These are phyloP conservation scores for Phytophthora pluvialis DNA, from an alignment of 352 stramenopile species.

Conservation along the genomic window DNA sequence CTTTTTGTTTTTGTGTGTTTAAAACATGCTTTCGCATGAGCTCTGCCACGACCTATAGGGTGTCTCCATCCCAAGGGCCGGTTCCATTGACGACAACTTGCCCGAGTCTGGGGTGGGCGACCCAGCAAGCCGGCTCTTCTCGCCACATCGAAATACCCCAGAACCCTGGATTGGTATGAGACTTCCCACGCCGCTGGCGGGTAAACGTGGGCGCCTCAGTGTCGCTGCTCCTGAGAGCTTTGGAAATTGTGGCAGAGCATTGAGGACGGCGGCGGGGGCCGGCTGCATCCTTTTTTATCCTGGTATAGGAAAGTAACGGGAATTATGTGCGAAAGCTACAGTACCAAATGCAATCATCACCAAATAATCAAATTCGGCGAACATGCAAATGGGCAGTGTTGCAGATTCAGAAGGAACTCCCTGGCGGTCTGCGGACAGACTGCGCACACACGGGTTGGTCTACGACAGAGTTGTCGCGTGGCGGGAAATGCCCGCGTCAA, in stretches of 20 bases:
- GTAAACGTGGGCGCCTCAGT: not conserved
- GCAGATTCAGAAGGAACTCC: not conserved
- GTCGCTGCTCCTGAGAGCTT: not conserved
- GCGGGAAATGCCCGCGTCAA: too few relatives aligned
- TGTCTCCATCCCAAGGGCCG: slow-evolving; percentile 1
- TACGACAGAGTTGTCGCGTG: too few relatives aligned
- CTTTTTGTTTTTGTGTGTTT: too few relatives aligned
- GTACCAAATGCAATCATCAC: slow-evolving; percentile 2
- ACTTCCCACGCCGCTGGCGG: not conserved
- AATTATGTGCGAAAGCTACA: not conserved
- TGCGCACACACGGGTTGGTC: not conserved
- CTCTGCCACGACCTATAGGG: not conserved
- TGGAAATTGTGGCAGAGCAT: too few relatives aligned
- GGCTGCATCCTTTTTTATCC: not conserved
- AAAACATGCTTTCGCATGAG: not conserved
- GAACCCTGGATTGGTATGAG: not conserved
- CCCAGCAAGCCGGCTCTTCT: not conserved
- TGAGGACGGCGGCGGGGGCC: too few relatives aligned
- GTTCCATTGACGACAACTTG: not conserved
- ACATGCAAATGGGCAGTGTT: slow-evolving; percentile 2
- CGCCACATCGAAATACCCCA: not conserved
- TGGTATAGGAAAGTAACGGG: not conserved
- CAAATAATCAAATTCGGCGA: not conserved
- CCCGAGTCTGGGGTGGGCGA: not conserved
- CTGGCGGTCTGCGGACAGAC: not conserved